Base-by-base conservation (phyloP, 768 basidiomycete species). In the Mycena capillaripes region DNA sequence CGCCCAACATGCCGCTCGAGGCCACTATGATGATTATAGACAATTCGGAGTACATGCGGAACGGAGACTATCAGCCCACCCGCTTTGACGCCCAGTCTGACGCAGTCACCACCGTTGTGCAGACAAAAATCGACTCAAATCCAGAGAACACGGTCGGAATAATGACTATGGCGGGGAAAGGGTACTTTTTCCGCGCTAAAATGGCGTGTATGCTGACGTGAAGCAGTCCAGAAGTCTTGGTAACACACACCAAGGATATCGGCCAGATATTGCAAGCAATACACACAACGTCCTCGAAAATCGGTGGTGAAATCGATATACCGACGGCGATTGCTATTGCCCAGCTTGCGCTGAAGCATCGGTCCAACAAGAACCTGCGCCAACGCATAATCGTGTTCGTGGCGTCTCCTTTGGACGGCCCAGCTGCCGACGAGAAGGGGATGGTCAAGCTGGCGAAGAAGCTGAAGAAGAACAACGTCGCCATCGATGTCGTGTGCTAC, bases 391-490 rank as follows among this genome's bases (percentile, higher is more conserved):
- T 99, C 79, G 94, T 96, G 52, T 98, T 99, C 76, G 92, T 97
- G 64, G 97, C 92, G 19, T 97, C 95, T 4, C 98, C 98, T 2
- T 82, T 97, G n/a, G 86, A 89, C 25, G 92, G 90, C 34, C 80
- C 85, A 34, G 91, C 86, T 10, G 89, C 92, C 14, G 92, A 95
- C 69, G 94, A 95, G 79, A 91, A 93, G 76, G 86, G 87, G 64
- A 92, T 97, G 89, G 85, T 94, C 76, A 93, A 92, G 80, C 89
- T 99, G 40, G 98, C 97, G 12, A 98, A 97, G 87, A 98, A 96
- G 82, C 87, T 99, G 72, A 98, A 98, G 88, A 99, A 99, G 92
- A 99, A 99, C 82, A 99, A 98, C 77, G 96, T 99, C 50, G 95
- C 97, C 1, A 89, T 99, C 29, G 98, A 99, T 82, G 86, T 99